These are phyloP conservation scores for Brettanomyces bruxellensis DNA, from an alignment of 805 yeast species.

Conservation along the genomic window DNA sequence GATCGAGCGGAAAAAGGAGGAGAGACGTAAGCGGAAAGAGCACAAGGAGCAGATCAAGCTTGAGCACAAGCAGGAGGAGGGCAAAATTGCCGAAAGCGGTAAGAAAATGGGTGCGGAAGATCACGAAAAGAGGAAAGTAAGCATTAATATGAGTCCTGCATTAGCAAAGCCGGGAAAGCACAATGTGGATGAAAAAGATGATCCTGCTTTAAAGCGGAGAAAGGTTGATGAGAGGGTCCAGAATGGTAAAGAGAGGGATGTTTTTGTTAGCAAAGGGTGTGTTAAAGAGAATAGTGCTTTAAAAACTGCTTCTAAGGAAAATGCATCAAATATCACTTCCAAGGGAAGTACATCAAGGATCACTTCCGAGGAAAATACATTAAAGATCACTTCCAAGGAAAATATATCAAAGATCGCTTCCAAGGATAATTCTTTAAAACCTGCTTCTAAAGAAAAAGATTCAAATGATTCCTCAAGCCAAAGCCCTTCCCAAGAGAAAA, in stretches of 20 bases:
- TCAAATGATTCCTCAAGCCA: too few species aligned
- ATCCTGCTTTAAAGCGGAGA: not conserved
- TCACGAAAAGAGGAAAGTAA: not conserved
- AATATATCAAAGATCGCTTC: too few species aligned
- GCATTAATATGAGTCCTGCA: not conserved
- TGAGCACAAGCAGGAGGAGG: conserved; percentile 8
- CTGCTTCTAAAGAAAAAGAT: too few species aligned
- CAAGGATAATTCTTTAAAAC: too few species aligned
- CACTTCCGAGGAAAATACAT: too few species aligned
- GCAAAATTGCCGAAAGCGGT: conserved; percentile 6
- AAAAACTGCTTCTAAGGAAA: not conserved
- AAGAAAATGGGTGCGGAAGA: conserved; percentile 2
- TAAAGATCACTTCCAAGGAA: too few species aligned
- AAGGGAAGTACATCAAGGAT: too few species aligned
- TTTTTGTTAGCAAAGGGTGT: not conserved
- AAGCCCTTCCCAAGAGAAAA: too few species aligned
- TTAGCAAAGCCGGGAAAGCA: not conserved
- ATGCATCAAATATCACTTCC: too few species aligned
- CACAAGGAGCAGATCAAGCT: conserved; percentile 18
- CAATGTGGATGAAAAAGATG: not conserved
- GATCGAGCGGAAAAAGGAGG: conserved; percentile 20
- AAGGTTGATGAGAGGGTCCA: not conserved
- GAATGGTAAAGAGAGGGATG: not conserved
- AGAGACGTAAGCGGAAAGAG: conserved; percentile 22
- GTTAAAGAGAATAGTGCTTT: not conserved